A percentile compares a stretch with the other conserved stretches of the same genome.
Conservation (phyloP, 768 basidiomycete genomes). For the Sistotremastrum niveocremeum region DNA sequence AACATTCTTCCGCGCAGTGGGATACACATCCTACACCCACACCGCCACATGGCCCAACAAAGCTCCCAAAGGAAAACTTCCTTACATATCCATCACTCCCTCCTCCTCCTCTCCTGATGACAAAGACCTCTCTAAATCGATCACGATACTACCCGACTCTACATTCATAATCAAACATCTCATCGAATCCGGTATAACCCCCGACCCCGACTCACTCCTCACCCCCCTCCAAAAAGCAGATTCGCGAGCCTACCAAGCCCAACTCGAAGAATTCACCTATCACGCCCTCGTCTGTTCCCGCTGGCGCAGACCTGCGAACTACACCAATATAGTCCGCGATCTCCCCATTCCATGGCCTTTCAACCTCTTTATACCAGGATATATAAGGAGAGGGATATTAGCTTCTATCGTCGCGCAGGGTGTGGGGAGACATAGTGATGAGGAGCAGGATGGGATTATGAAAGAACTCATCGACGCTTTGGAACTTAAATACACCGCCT, state of each 20-base stretch:
- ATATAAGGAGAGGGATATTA: slow-evolving; percentile 10
- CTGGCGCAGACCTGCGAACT: slow-evolving; percentile 19
- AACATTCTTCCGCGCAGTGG: slow-evolving; percentile 15
- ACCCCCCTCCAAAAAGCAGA: slow-evolving; percentile 17
- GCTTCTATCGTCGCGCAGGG: slow-evolving; percentile 12
- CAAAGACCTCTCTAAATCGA: slow-evolving; percentile 1
- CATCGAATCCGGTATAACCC: slow-evolving; percentile 12
- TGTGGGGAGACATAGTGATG: slow-evolving; percentile 20
- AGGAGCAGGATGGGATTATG: slow-evolving; percentile 18
- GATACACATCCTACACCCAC: slow-evolving; percentile 15
- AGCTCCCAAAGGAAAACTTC: slow-evolving; percentile 21
- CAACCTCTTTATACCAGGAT: slow-evolving; percentile 13
- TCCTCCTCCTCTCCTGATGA: slow-evolving; percentile 15
- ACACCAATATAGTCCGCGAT: slow-evolving; percentile 6
- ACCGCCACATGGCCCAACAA: slow-evolving; percentile 13
- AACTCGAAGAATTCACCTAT: slow-evolving; percentile 19
- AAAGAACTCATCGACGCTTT: slow-evolving; percentile 18
- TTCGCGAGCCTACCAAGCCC: slow-evolving; percentile 22
- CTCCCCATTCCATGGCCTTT: slow-evolving; percentile 9
- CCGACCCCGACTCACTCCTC: slow-evolving; percentile 17
- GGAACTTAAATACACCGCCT: slow-evolving; percentile 13
- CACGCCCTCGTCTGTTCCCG: slow-evolving; percentile 16
- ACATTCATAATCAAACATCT: slow-evolving; percentile 22
- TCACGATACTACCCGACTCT: slow-evolving; percentile 15
- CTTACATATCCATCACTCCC: slow-evolving; percentile 18